Evolutionary conservation across 371 early-diverging fungal species (phyloP).

Genomic region (Umbelopsis sp.): DNA sequence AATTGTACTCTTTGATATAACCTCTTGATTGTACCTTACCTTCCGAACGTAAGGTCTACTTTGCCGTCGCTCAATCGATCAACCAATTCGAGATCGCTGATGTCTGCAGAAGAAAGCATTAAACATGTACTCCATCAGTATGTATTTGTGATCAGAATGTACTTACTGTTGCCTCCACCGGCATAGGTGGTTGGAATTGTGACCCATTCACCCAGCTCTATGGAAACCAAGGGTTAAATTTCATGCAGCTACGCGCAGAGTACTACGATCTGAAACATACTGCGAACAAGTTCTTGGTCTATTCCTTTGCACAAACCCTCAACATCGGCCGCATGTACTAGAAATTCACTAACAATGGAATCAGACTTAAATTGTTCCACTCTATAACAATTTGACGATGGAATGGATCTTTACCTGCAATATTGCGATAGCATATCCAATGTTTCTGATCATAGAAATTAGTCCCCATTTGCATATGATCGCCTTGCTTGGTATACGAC

Average conservation of each 20-base stretch:
- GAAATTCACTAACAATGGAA: conserved; percentile 73
- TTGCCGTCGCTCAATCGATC: conserved; percentile 78
- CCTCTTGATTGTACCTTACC: conserved; percentile 39
- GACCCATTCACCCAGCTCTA: conserved; percentile 83
- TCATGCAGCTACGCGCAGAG: background rate
- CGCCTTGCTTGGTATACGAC: background rate
- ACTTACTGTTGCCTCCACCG: conserved; percentile 85
- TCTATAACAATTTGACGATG: background rate
- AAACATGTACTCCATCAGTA: background rate
- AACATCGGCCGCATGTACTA: conserved; percentile 97
- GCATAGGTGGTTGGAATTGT: conserved; percentile 95
- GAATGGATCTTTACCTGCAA: conserved; percentile 65
- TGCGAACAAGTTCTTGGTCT: conserved; percentile 82
- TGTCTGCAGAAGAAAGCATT: conserved; percentile 36
- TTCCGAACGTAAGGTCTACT: conserved; percentile 94
- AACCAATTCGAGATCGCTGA: conserved; percentile 84
- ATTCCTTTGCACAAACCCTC: conserved; percentile 96
- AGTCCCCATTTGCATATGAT: background rate
- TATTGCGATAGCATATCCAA: conserved; percentile 67
- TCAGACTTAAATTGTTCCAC: conserved; percentile 1
- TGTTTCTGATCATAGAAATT: conserved; percentile 39
- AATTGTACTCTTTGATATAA: no score
- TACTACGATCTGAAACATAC: conserved; percentile 40
- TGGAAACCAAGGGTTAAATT: background rate
- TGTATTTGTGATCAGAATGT: background rate